Conservation (phyloP, 768 basidiomycete species). For the Russula sp. region DNA sequence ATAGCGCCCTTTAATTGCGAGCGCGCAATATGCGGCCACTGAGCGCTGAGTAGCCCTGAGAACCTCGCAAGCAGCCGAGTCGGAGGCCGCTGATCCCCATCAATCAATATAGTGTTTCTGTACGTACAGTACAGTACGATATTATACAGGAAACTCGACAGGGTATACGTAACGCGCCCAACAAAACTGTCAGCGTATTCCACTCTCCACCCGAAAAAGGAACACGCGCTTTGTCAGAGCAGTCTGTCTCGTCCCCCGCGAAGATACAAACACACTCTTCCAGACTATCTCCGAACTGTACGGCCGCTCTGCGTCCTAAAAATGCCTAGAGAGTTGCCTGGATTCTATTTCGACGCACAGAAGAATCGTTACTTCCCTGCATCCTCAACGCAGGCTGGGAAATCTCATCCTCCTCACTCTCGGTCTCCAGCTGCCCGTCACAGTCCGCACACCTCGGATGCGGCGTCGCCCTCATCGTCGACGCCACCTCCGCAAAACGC, state of each 20-base stretch:
- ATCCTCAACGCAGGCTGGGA: constrained; percentile 25
- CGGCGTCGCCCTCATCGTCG: neutral
- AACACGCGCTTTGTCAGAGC: neutral
- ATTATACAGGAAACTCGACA: neutral
- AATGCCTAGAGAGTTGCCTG: constrained; percentile 33
- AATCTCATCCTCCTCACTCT: neutral
- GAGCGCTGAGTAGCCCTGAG: neutral
- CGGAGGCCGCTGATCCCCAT: constrained; percentile 16
- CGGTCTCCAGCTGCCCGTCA: neutral
- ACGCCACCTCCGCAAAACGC: constrained; percentile 3
- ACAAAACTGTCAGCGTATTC: neutral
- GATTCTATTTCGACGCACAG: constrained; percentile 33
- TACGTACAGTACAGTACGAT: neutral
- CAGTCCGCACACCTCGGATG: constrained; percentile 2
- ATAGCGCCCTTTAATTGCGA: neutral
- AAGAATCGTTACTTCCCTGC: constrained; percentile 34
- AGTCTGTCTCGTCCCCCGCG: neutral
- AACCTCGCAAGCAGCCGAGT: neutral
- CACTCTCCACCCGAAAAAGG: neutral
- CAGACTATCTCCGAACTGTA: neutral
- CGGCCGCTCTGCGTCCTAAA: constrained; percentile 14
- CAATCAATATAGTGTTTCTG: constrained; percentile 1
- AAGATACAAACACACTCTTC: neutral
- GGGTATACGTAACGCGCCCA: neutral
- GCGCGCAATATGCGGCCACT: constrained; percentile 12